Conservation (phyloP, 2,329 filamentous ascomycete species). For the Fusarium solani-melongenae region DNA sequence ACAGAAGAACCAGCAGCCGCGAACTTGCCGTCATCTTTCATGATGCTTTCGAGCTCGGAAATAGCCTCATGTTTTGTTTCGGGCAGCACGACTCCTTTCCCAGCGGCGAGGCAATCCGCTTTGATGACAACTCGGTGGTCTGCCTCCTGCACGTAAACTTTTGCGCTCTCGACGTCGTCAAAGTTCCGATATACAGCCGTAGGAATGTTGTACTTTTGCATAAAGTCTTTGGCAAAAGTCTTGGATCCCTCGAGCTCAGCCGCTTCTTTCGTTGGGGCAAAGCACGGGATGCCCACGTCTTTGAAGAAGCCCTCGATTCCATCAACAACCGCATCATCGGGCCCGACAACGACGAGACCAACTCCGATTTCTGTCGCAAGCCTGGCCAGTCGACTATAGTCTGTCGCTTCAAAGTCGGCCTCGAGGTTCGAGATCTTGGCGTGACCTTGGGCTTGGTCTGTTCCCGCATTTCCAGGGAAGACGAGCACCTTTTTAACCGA, state of each 20-base stretch:
- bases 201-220: conserved; percentile 77
- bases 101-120: conserved; percentile 78
- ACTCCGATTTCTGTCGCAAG: conserved; percentile 71
- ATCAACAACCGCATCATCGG: conserved; percentile 78
- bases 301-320: conserved; percentile 79
- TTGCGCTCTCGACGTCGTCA: conserved; percentile 67
- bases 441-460: conserved; percentile 54
- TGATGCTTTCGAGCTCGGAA: conserved; percentile 72
- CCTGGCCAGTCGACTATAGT: conserved; percentile 71
- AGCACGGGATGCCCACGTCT: conserved; percentile 68
- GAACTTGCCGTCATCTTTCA: conserved; percentile 71
- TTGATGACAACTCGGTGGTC: conserved; percentile 77
- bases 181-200: conserved; percentile 80
- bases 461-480: conserved; percentile 75
- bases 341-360: conserved; percentile 78
- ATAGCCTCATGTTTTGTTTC: conserved; percentile 68
- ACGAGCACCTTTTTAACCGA: conserved; percentile 69
- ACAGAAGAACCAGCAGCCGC: conserved; percentile 74
- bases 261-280: conserved; percentile 75
- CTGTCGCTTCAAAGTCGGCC: conserved; percentile 55
- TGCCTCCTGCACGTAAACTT: conserved; percentile 69
- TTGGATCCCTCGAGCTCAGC: conserved; percentile 83
- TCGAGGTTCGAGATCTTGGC: conserved; percentile 69
- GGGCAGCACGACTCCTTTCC: conserved; percentile 68
- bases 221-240: conserved; percentile 83